Conservation (phyloP, 1,284 basidiomycete genomes). For the Microstroma glucosiphilum region DNA sequence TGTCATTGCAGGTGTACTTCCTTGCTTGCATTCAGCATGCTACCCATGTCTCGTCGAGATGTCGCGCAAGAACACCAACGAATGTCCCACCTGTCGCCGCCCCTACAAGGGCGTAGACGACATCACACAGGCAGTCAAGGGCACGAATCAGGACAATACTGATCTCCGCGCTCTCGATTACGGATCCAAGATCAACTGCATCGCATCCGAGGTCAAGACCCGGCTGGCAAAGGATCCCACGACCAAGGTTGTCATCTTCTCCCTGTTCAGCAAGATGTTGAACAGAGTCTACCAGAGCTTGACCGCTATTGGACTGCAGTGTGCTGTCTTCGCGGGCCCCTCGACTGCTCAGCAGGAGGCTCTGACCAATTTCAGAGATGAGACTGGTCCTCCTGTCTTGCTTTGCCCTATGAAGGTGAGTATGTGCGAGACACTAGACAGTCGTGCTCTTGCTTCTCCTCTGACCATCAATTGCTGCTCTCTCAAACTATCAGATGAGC, state of each 20-base stretch:
- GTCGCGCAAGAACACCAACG: neutral
- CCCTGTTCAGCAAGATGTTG: slow-evolving; percentile 31
- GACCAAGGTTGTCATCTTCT: slow-evolving; percentile 32
- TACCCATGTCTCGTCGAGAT: slow-evolving; percentile 29
- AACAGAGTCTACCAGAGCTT: slow-evolving; percentile 23
- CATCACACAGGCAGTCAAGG: neutral
- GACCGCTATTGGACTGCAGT: slow-evolving; percentile 20
- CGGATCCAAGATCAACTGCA: slow-evolving; percentile 33
- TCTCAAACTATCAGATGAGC: slow-evolving; percentile 14
- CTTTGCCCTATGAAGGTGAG: slow-evolving; percentile 23
- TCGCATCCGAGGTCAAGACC: slow-evolving; percentile 23
- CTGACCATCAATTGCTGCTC: neutral
- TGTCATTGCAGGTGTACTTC: slow-evolving; percentile 23
- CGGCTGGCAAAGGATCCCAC: slow-evolving; percentile 19
- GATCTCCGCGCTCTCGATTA: slow-evolving; percentile 15
- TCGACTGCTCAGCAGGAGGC: slow-evolving; percentile 22
- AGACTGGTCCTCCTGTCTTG: slow-evolving; percentile 22
- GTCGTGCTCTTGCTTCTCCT: too few species aligned
- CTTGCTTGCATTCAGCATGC: slow-evolving; percentile 34
- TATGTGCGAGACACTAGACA: neutral
- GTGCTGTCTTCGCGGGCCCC: slow-evolving; percentile 24
- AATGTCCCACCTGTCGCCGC: slow-evolving; percentile 22
- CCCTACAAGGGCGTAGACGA: slow-evolving; percentile 11
- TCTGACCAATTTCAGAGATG: slow-evolving; percentile 27
- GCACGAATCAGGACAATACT: neutral